A percentile compares a stretch with the other conserved stretches of the same genome.
These are phyloP conservation scores for Beauveria caledonica DNA, from an alignment of 2,329 filamentous ascomycete species.

Conservation along the genomic window DNA sequence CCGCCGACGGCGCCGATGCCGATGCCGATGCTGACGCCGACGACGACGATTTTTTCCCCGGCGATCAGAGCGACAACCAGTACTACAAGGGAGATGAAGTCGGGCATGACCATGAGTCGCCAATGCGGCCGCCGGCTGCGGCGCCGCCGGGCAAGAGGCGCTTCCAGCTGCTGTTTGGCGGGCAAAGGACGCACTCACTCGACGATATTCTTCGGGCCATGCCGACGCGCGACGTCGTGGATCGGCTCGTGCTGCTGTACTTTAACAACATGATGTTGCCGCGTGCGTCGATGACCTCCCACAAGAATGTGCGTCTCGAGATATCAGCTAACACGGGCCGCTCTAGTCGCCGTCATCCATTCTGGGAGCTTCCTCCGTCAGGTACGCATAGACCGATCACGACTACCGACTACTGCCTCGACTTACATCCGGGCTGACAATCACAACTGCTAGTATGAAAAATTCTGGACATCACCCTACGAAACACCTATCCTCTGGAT, in stretches of 20 bases:
- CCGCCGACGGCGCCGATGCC: background rate
- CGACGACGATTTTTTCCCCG: background rate
- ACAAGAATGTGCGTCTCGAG: background rate
- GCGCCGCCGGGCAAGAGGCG: background rate
- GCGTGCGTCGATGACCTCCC: background rate
- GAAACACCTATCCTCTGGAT: conserved; percentile 35
- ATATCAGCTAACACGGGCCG: background rate
- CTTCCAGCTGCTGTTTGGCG: conserved; percentile 7
- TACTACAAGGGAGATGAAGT: background rate
- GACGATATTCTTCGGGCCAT: background rate
- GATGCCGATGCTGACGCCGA: background rate
- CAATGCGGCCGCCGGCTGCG: background rate
- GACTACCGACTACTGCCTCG: background rate
- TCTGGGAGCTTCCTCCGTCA: background rate
- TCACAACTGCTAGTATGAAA: conserved; percentile 27
- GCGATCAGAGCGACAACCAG: conserved; percentile 3
- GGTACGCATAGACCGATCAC: background rate
- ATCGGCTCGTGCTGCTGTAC: conserved; percentile 3
- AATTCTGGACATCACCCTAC: conserved; percentile 33
- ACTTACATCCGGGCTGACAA: background rate
- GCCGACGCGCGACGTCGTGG: background rate
- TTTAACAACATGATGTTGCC: conserved; percentile 7
- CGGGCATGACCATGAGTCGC: background rate
- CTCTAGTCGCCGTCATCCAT: conserved; percentile 1
- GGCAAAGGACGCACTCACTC: background rate